Base-by-base conservation (phyloP, 139 green algal species). In the Zygnema cylindricum region DNA sequence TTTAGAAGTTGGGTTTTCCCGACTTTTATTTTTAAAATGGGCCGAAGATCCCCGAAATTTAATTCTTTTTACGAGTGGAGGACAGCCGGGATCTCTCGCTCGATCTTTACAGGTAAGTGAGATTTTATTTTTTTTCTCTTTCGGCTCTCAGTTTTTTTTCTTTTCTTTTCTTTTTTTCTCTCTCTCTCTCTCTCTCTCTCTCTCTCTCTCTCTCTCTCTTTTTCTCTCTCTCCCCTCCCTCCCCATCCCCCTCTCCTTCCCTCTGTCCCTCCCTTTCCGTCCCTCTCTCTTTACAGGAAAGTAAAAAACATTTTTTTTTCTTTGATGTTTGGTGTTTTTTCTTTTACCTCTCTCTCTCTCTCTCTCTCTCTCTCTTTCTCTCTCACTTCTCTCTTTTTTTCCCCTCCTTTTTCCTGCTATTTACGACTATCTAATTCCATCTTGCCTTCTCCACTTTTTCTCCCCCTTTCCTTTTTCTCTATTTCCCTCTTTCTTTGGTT, bases 21-120 rank as follows among this genome's bases (percentile, higher is more conserved):
- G 94, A 1, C 55, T 96, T 63, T 88, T 99, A 69, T 93, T 98
- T 63, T 90, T 94, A 21, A 91, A 97, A 2, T 98, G 95, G 96
- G 95, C 94, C 0, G 32, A n/a, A 0, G 87, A 97, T 82, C 82
- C 91, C 0, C 84, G 81, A 22, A 98, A 96, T 86, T 90, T 95
- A 2, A 91, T 99, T 55, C 83, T 98, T 40, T 95, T 98, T 81
- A 94, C 93, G 25, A 79, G 94, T 76, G 54, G 86, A 1, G 78
- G 93, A 30, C 78, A 88, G 73, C 36, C 35, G 3, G 41, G 78
- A 33, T 85, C 78, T 35, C 78, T 85, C 85, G 93, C 77, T 25
- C 90, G 41, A 55, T 43, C 25, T 39, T 82, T 81, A 69, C 84
- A 88, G 57, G 75, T 41, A 82, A 22, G 75, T 22, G 35, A 36